Percentiles rank a stretch among this genome's conserved stretches.
phyloP scores from a whole-genome alignment of 306 rosid species.

The Carpinus viminea region DNA sequence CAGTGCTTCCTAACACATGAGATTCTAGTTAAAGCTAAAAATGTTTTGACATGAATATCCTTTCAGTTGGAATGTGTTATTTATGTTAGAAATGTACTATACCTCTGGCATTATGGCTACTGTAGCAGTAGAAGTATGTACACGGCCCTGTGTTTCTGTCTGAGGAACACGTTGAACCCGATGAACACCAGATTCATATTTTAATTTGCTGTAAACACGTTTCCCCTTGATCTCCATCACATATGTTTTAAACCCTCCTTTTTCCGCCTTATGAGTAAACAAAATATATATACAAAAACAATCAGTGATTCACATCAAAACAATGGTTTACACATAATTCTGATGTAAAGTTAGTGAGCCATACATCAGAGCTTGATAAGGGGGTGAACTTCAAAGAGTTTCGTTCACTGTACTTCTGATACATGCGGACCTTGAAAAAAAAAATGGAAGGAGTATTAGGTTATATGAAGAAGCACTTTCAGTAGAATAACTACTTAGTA shows the following conservation, averaged over 20 bases:
- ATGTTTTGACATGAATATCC: background rate
- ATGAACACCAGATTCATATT: constrained; percentile 96
- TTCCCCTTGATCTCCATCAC: constrained; percentile 97
- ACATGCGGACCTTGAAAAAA: constrained; percentile 82
- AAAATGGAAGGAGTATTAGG: constrained; percentile 31
- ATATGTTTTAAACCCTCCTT: constrained; percentile 92
- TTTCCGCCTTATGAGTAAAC: constrained; percentile 69
- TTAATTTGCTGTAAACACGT: constrained; percentile 88
- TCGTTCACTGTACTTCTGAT: constrained; percentile 82
- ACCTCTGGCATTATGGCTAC: constrained; percentile 99
- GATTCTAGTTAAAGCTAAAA: background rate
- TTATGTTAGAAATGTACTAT: constrained; percentile 29
- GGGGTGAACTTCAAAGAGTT: constrained; percentile 72
- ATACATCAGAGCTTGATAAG: constrained; percentile 76
- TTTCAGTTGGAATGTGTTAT: constrained; percentile 6
- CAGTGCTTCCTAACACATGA: constrained; percentile 5
- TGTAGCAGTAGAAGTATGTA: constrained; percentile 98
- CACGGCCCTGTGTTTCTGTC: constrained; percentile 95
- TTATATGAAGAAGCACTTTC: constrained; percentile 24
- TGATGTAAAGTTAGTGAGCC: constrained; percentile 13
- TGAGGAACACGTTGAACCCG: constrained; percentile 99
- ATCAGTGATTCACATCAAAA: background rate
- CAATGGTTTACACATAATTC: constrained; percentile 16
- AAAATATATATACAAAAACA: constrained; percentile 12
- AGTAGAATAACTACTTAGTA: background rate